Base-by-base conservation (phyloP, 1,284 basidiomycete species). In the Austroboletus rostrupii region DNA sequence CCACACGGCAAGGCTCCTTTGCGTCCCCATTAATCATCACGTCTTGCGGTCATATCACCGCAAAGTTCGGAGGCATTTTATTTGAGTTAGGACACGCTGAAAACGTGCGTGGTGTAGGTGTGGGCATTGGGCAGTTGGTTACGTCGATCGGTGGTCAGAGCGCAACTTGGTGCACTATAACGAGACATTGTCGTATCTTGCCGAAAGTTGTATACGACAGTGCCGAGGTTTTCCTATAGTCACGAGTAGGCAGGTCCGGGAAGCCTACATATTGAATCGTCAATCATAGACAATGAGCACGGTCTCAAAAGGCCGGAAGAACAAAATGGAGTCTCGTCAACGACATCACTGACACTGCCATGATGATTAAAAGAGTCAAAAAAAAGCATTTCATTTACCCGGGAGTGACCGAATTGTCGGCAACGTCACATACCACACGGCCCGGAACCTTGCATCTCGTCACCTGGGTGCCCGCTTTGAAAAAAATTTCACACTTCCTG, bases 11-110 rank as follows among this genome's bases (percentile, higher is more conserved):
- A 19, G n/a, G 43, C 23, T 20, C 0, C 17, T 14, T 37, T 17
- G 16, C 39, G 42, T 36, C n/a, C 28, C 23, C 19, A 37, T 29
- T 20, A 6, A 21, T 35, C 19, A 23, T 11, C 36, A 39, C 19
- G 9, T 28, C 13, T 33, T 17, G n/a, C 45, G 45, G 52, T 28
- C 14, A 47, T 35, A 45, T 44, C 26, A 38, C 52, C 58, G 45
- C 31, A 28, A 36, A 12, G 11, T 16, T 26, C 23, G n/a, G 21
- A n/a, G 13, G 14, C 17, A 52, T 43, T 33, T 4, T 11, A 35
- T 14, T 17, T n/a, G 20, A 35, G 19, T 23, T 5, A 33, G 17
- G 5, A 9, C 8, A 29, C 10, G 35, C 13, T 39, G 35, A 37
- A 29, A 50, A 40, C 37, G n/a, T 33, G 20, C 36, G 26, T 21